A percentile compares a stretch with the other conserved stretches of the same genome.
Evolutionary conservation across 177 flowering plant species (phyloP).

Genomic region (Telopea speciosissima): DNA sequence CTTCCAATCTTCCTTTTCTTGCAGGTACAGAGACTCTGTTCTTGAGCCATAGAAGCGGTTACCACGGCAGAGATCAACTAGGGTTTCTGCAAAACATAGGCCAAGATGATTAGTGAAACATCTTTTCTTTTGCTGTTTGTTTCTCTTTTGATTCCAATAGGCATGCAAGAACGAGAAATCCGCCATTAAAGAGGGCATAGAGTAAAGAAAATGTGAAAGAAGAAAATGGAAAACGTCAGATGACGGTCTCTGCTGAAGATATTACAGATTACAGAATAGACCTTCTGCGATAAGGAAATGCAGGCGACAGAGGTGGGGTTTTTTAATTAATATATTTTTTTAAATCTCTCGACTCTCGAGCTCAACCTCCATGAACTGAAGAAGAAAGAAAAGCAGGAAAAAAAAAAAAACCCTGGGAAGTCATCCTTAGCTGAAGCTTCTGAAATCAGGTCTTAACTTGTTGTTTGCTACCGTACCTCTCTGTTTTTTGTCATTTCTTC

Average conservation of each 20-base stretch:
- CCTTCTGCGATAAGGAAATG: constrained; percentile 5
- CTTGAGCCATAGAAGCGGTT: constrained; percentile 37
- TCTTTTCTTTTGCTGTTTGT: neutral
- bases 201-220: neutral
- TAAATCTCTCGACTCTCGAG: neutral
- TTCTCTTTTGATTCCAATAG: neutral
- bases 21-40: constrained; percentile 46
- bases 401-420: neutral
- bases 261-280: neutral
- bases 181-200: neutral
- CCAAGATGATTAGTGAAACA: constrained; percentile 9
- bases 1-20: no score
- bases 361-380: neutral
- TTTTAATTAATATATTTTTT: neutral
- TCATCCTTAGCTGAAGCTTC: neutral
- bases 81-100: constrained; percentile 16
- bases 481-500: constrained; percentile 5
- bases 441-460: neutral
- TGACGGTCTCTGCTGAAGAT: no score
- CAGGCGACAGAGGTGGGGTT: constrained; percentile 1
- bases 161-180: constrained; percentile 3
- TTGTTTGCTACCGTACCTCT: neutral
- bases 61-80: constrained; percentile 13
- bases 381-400: neutral
- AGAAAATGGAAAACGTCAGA: neutral